Evolutionary conservation across 1,139 yeast genomes (phyloP).

Genomic region (Arxiozyma bovina): DNA sequence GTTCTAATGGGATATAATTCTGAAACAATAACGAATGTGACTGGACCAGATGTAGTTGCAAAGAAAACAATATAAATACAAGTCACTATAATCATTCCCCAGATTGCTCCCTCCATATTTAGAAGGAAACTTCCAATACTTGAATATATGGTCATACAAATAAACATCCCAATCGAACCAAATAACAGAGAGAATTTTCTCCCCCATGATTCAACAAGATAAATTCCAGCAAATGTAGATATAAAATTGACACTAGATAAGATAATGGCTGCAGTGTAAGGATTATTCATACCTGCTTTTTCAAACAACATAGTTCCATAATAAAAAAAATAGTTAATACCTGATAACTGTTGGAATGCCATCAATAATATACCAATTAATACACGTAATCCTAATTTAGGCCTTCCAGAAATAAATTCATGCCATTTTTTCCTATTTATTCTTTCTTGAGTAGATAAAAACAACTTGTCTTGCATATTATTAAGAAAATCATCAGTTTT

Average conservation of each 20-base stretch:
- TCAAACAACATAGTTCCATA: conserved; percentile 49
- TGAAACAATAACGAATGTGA: conserved; percentile 63
- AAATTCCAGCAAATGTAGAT: conserved; percentile 65
- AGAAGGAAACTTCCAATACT: conserved; percentile 50
- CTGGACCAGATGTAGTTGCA: conserved; percentile 83
- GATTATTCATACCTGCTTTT: conserved; percentile 39
- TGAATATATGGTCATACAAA: conserved; percentile 56
- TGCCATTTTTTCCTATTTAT: conserved; percentile 27
- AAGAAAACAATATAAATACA: conserved; percentile 68
- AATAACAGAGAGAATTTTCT: conserved; percentile 52
- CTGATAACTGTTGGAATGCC: conserved; percentile 51
- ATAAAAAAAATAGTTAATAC: conserved; percentile 50
- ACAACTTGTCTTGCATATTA: conserved; percentile 25
- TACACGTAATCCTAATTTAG: conserved; percentile 40
- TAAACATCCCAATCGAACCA: conserved; percentile 56
- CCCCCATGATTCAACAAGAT: conserved; percentile 58
- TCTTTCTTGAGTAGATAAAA: not conserved
- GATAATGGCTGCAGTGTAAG: conserved; percentile 49
- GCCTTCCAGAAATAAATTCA: conserved; percentile 42
- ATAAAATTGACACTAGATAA: conserved; percentile 67
- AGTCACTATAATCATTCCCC: conserved; percentile 64
- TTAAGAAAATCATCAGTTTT: conserved; percentile 38
- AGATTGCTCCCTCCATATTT: conserved; percentile 42
- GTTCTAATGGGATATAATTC: conserved; percentile 72
- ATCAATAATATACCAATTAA: conserved; percentile 45